phyloP scores from a whole-genome alignment of 768 basidiomycete species.

The Mycena albidolilacea region DNA sequence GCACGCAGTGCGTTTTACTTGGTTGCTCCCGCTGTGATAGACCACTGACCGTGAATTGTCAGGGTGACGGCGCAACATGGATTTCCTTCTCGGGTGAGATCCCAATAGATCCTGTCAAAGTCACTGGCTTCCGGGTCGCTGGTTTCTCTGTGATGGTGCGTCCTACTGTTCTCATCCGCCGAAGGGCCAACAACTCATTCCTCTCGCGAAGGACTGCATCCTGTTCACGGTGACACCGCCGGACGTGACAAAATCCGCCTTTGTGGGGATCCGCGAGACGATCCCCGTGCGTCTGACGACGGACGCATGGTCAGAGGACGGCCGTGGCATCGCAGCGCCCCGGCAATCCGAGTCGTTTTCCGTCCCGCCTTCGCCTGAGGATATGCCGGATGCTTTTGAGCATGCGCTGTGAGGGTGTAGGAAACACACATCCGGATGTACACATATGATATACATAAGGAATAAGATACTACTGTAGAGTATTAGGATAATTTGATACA shows the following conservation, averaged over 20 bases:
- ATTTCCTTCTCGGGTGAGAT: conserved; percentile 76
- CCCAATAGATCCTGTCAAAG: conserved; percentile 61
- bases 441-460: background rate
- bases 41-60: conserved; percentile 16
- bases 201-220: conserved; percentile 70
- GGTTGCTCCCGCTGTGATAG: conserved; percentile 5
- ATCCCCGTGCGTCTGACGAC: conserved; percentile 79
- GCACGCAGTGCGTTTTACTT: conserved; percentile 61
- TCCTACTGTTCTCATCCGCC: background rate
- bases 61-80: conserved; percentile 79
- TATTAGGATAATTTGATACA: conserved; percentile 20
- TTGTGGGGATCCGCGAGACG: conserved; percentile 71
- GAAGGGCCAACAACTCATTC: conserved; percentile 15
- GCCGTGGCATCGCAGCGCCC: conserved; percentile 49
- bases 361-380: conserved; percentile 25
- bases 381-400: background rate
- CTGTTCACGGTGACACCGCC: conserved; percentile 73
- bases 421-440: background rate
- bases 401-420: conserved; percentile 5
- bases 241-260: conserved; percentile 67
- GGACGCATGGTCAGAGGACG: conserved; percentile 67
- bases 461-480: conserved; percentile 16
- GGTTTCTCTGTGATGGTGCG: conserved; percentile 76
- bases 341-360: conserved; percentile 8
- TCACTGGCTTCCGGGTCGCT: conserved; percentile 76